These are phyloP conservation scores for Digitaria exilis DNA, from an alignment of 202 grass and related monocot genomes.

Conservation along the genomic window DNA sequence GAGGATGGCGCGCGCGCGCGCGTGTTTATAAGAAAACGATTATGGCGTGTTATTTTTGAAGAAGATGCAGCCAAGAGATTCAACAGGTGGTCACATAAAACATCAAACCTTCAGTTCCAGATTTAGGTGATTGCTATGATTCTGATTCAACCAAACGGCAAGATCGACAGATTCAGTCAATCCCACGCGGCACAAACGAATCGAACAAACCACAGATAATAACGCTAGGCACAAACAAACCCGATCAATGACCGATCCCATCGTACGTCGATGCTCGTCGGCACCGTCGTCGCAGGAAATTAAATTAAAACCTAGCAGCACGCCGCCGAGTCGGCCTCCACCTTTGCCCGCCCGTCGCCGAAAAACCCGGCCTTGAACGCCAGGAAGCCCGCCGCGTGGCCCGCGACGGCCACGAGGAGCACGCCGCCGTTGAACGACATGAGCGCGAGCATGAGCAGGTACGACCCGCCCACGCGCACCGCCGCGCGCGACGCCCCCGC, in stretches of 20 bases:
- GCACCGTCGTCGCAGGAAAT: background rate
- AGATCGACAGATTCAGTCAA: background rate
- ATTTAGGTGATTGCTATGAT: no score
- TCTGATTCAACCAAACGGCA: background rate
- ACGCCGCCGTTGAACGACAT: slow-evolving; percentile 89
- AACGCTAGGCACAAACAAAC: background rate
- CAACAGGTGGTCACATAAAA: no score
- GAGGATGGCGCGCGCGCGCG: no score
- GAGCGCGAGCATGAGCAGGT: slow-evolving; percentile 87
- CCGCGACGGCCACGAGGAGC: slow-evolving; percentile 60
- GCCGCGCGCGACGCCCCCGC: slow-evolving; percentile 25
- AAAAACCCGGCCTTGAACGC: slow-evolving; percentile 41
- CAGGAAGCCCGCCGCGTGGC: slow-evolving; percentile 56
- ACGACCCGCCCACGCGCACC: slow-evolving; percentile 50
- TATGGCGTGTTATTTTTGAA: no score
- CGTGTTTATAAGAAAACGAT: no score
- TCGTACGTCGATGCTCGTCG: no score
- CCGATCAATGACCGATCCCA: background rate
- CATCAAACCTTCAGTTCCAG: background rate
- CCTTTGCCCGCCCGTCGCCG: slow-evolving; percentile 28
- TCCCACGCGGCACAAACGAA: background rate
- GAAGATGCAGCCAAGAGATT: no score
- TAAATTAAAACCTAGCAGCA: slow-evolving; percentile 20
- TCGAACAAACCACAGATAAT: background rate
- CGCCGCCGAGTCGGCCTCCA: slow-evolving; percentile 15